Evolutionary conservation across 2,329 filamentous ascomycete species (phyloP), one percentile per base, ranked within the genome.

Genomic region (Rhytidhysteron rufulum): DNA sequence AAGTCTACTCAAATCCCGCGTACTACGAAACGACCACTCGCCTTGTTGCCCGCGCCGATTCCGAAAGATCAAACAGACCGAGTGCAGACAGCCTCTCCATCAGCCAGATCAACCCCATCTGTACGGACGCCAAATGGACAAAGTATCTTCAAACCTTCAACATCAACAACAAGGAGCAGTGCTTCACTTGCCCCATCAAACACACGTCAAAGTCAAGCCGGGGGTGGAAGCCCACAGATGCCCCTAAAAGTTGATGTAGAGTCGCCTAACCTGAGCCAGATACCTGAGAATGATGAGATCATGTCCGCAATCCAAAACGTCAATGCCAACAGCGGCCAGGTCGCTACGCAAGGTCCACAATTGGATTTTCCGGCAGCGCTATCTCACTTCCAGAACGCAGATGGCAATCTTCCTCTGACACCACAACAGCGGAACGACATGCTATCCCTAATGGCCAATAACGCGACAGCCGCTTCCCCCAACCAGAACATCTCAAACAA

Each of bases 241-340:
- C 70, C 55, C 2, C 50, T 70, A 30, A 74, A 73, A 42, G 58
- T 60, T 16, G 70, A 73, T 9, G 46, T 39, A 25, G 54, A 53
- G 3, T 55, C 55, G 11, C 66, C 69, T 2, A 45, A 55, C 8
- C 47, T 66, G 4, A 43, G 54, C 16, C 47, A 59, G 5, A 50
- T 67, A 0, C 58, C 57, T 1, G 69, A 72, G 37, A 70, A 63
- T 34, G 66, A 72, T 29, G 67, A 73, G 41, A 73, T 77, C 51
- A 70, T 75, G 63, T 72, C 70, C 27, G 65, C 74, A 18, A 75
- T 77, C 45, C 63, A 65, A 30, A 62, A 58, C 34, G 69, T 66
- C 35, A 75, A 74, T 45, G 65, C 62, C 13, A 62, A 59, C 42
- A 55, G 55, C 4, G 55, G 51, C 36, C 58, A 65, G 20, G 43